Conservation (phyloP, 805 yeast genomes). For the Priceomyces haplophilus region DNA sequence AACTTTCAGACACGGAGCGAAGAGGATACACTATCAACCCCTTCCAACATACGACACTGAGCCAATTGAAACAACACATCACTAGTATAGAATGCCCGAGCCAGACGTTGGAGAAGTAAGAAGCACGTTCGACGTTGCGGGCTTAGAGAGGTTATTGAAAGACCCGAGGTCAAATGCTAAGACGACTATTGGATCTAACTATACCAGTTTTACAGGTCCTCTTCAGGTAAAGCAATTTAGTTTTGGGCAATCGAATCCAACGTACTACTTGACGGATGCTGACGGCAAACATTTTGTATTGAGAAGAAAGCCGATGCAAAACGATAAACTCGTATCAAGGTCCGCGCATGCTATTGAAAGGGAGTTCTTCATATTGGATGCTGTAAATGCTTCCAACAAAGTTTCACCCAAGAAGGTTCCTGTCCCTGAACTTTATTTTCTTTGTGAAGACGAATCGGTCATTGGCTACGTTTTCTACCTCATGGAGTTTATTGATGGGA, state of each 20-base stretch:
- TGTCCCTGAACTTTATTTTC: slow-evolving; percentile 48
- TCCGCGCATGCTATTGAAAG: slow-evolving; percentile 64
- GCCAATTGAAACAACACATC: too few species aligned
- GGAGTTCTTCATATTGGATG: slow-evolving; percentile 51
- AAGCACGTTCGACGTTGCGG: slow-evolving; percentile 27
- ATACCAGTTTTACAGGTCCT: slow-evolving; percentile 26
- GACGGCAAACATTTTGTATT: slow-evolving; percentile 43
- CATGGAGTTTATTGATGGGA: slow-evolving; percentile 59
- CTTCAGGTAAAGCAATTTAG: slow-evolving; percentile 48
- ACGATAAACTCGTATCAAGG: slow-evolving; percentile 46
- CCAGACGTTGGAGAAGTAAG: slow-evolving; percentile 33
- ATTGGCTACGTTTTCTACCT: slow-evolving; percentile 57
- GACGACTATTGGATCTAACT: slow-evolving; percentile 22
- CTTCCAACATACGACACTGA: too few species aligned
- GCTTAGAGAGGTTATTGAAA: slow-evolving; percentile 22
- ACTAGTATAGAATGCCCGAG: slow-evolving; percentile 2
- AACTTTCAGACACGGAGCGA: too few species aligned
- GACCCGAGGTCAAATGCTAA: slow-evolving; percentile 10
- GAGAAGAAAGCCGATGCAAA: slow-evolving; percentile 55
- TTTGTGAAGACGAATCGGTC: slow-evolving; percentile 55
- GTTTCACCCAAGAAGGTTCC: slow-evolving; percentile 38
- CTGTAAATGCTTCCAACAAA: slow-evolving; percentile 29
- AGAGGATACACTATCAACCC: too few species aligned
- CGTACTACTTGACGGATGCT: slow-evolving; percentile 48
- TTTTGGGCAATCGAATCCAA: slow-evolving; percentile 65